Percentiles rank a stretch among this genome's conserved stretches.
phyloP scores from a whole-genome alignment of 257 asterid species.

The Nicotiana tomentosiformis region DNA sequence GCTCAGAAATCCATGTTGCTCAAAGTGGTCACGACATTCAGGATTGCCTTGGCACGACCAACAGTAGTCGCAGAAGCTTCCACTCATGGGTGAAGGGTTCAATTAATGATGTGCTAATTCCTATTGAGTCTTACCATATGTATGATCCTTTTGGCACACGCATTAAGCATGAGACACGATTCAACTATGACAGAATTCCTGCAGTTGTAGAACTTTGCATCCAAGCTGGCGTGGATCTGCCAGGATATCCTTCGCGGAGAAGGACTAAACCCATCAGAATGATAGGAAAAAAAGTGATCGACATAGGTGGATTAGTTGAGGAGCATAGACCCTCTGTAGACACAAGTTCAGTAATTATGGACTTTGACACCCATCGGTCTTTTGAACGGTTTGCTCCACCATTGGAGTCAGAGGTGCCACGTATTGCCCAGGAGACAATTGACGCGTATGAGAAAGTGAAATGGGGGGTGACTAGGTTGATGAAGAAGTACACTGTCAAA shows the following conservation, averaged over 20 bases:
- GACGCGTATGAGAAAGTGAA: slow-evolving; percentile 59
- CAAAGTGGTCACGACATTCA: slow-evolving; percentile 62
- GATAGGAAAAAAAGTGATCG: slow-evolving; percentile 73
- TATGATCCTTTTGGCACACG: slow-evolving; percentile 80
- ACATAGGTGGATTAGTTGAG: slow-evolving; percentile 57
- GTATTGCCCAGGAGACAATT: slow-evolving; percentile 64
- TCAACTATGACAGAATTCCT: slow-evolving; percentile 69
- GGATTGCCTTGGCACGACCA: slow-evolving; percentile 62
- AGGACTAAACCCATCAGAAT: slow-evolving; percentile 76
- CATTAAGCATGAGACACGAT: slow-evolving; percentile 81
- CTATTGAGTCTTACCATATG: slow-evolving; percentile 87
- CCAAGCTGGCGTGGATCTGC: slow-evolving; percentile 91
- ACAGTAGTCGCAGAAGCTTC: slow-evolving; percentile 53
- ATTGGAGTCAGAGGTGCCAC: slow-evolving; percentile 26
- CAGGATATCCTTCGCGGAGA: slow-evolving; percentile 79
- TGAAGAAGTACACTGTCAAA: slow-evolving; percentile 78
- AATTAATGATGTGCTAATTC: slow-evolving; percentile 66
- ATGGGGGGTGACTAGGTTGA: slow-evolving; percentile 65
- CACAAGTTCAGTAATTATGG: slow-evolving; percentile 30
- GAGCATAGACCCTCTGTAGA: slow-evolving; percentile 40
- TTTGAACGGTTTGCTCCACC: slow-evolving; percentile 64
- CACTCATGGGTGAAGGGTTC: slow-evolving; percentile 92
- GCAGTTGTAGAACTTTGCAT: slow-evolving; percentile 93
- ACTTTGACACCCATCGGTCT: slow-evolving; percentile 66
- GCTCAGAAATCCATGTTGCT: slow-evolving; percentile 80